phyloP scores from a whole-genome alignment of 768 basidiomycete species.

The Phlebiopsis gigantea region DNA sequence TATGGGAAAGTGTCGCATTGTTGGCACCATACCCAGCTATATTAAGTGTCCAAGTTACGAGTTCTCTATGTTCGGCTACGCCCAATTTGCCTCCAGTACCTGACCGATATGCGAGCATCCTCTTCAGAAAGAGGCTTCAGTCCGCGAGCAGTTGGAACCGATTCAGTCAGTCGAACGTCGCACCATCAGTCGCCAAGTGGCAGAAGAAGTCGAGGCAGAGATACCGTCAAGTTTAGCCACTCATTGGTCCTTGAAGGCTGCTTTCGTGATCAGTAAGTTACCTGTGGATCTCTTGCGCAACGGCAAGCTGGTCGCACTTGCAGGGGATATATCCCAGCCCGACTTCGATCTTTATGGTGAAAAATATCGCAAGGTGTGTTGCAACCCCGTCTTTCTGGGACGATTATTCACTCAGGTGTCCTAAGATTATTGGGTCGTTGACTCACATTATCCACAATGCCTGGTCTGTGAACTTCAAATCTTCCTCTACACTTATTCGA shows the following conservation, averaged over 20 bases:
- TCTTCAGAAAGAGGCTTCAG: neutral
- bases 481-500: conserved; percentile 26
- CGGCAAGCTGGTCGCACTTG: neutral
- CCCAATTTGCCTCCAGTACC: conserved; percentile 6
- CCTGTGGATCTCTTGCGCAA: neutral
- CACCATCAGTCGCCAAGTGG: neutral
- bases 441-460: conserved; percentile 19
- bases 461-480: conserved; percentile 37
- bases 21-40: neutral
- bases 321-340: neutral
- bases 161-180: neutral
- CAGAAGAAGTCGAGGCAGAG: conserved; percentile 10
- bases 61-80: too few species aligned
- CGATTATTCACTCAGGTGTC: conserved; percentile 27
- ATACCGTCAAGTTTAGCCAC: conserved; percentile 2
- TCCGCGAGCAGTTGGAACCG: conserved; percentile 1
- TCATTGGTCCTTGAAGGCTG: neutral
- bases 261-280: conserved; percentile 2
- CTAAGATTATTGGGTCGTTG: conserved; percentile 1
- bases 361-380: conserved; percentile 32
- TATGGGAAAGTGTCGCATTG: too few species aligned
- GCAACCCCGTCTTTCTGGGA: conserved; percentile 25
- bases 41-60: neutral
- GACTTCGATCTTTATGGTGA: conserved; percentile 12
- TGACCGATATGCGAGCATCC: conserved; percentile 6